Base-by-base conservation (phyloP, 768 basidiomycete genomes). In the Pleurotus ostreatus region DNA sequence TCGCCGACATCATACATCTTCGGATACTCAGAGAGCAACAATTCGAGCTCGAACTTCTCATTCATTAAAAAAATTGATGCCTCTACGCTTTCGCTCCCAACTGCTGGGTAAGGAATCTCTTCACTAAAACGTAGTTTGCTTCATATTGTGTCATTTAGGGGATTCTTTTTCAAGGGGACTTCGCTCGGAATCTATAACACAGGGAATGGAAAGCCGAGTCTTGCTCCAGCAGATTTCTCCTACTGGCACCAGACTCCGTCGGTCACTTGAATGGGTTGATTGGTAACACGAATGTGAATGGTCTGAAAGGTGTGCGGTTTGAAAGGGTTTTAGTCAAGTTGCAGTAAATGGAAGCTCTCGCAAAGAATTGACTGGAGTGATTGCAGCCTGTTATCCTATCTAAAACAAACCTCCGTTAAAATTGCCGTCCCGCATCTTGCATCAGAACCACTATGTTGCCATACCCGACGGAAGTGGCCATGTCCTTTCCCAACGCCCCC, bases 111-210 rank as follows among this genome's bases (percentile, higher is more conserved):
- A 54, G 65, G 20, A 20, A 20, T 22, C n/a, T 30, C 22, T 30
- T 55, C 4, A 16, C 2, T 46, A 59, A n/a, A 39, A 30, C 23
- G 30, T 20, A 38, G 5, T 6, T 56, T 45, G 23, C 38, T 47
- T 12, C n/a, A 48, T 37, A 8, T 45, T 43, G 40, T 37, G 22
- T 15, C 34, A 4, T 41, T 23, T 53, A 75, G 74, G 9, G 70
- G 66, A 7, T 72, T 71, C 60, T 71, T 69, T 56, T 76, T 72
- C 65, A 72, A 72, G 57, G 74, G 73, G 2, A 61, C 70, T 13
- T 60, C 71, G 2, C 74, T 74, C 45, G 73, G 70, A 1, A 57
- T 71, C 5, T 76, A 76, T 58, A 73, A 70, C 56, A 73, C 73
- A 0, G 73, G 74, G 16, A 73, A 70, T 52, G 72, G 71, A 8